Base-by-base conservation (phyloP, 495 filamentous ascomycete species). In the Mycothermus thermophilus region DNA sequence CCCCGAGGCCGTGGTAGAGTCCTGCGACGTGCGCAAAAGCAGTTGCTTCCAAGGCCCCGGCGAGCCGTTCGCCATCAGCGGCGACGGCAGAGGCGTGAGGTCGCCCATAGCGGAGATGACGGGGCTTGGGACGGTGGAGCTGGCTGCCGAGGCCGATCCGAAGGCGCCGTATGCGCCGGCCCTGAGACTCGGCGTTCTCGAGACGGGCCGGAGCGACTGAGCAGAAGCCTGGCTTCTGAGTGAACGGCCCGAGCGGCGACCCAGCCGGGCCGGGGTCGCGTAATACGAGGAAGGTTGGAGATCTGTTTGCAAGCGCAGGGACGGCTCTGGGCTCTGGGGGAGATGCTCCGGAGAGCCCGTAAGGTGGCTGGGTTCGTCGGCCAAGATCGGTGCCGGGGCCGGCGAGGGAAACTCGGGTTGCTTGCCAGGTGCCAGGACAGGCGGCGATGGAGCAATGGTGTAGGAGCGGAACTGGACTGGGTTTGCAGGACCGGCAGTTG, bases 11-110 rank as follows among this genome's bases (percentile, higher is more conserved):
- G 32, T 20, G 18, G 11, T 35, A 37, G 20, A 29, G 44, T 53
- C 59, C 46, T 51, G 58, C 34, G 66, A 51, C 43, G 51, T n/a
- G n/a, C n/a, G n/a, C n/a, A n/a, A n/a, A n/a, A 37, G 18, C 11
- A 72, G 53, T 46, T 59, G 63, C 47, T 63, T 74, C 77, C 79
- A 81, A 14, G 76, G 76, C 4, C 70, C 71, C n/a, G 87, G 80
- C 6, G 80, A 83, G 28, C 79, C 77, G 39, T 62, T 62, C 6
- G 69, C 69, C 38, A 82, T 63, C 25, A 95, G 69, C 6, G 90
- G 90, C 4, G 90, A 95, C 8, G 90, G 90, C 15, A 97, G 58
- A 33, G 90, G 90, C 4, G 90, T 97, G 38, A 97, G 77, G 48
- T 94, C 84, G 25, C 74, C 72, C 73, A 94, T 77, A 13, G 86